Percentiles rank a stretch among this genome's conserved stretches.
Conservation (phyloP, 208 protist species). For the Herpetomonas tarakana region DNA sequence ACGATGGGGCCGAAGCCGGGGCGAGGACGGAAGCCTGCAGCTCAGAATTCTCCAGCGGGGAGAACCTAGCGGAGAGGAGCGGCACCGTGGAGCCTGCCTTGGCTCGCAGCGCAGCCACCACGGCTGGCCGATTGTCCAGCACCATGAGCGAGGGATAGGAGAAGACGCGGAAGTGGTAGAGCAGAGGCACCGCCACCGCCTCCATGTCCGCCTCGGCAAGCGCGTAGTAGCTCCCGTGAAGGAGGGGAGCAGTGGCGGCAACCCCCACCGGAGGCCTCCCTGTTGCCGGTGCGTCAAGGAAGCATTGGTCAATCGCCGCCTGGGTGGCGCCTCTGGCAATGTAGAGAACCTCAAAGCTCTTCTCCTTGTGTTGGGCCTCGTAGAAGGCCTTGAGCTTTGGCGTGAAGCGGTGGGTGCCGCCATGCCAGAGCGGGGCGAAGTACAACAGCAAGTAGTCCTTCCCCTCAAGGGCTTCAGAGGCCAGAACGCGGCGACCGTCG, state of each 20-base stretch:
- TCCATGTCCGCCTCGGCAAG: constrained; percentile 31
- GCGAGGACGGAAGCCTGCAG: background rate
- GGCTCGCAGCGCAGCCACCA: background rate
- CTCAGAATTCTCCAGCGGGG: background rate
- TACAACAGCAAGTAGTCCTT: constrained; percentile 8
- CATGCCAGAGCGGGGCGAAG: constrained; percentile 4
- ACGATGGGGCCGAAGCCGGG: too few relatives aligned
- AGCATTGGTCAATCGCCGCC: constrained; percentile 3
- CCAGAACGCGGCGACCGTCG: background rate
- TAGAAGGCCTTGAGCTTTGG: background rate
- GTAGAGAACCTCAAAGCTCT: constrained; percentile 12
- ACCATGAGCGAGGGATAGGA: constrained; percentile 44
- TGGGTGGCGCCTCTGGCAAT: constrained; percentile 11
- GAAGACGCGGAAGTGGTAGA: constrained; percentile 47
- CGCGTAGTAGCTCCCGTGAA: constrained; percentile 19
- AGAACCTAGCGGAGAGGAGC: background rate
- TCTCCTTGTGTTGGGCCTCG: constrained; percentile 8
- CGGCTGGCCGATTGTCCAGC: constrained; percentile 21
- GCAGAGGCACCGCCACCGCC: constrained; percentile 24
- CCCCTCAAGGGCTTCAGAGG: background rate
- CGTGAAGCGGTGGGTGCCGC: constrained; percentile 2
- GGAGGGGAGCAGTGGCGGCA: background rate
- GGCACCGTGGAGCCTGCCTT: background rate
- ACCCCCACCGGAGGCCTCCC: too few relatives aligned
- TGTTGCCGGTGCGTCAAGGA: background rate